Base-by-base conservation (phyloP, 2,329 filamentous ascomycete genomes). In the Diaporthe citriasiana region DNA sequence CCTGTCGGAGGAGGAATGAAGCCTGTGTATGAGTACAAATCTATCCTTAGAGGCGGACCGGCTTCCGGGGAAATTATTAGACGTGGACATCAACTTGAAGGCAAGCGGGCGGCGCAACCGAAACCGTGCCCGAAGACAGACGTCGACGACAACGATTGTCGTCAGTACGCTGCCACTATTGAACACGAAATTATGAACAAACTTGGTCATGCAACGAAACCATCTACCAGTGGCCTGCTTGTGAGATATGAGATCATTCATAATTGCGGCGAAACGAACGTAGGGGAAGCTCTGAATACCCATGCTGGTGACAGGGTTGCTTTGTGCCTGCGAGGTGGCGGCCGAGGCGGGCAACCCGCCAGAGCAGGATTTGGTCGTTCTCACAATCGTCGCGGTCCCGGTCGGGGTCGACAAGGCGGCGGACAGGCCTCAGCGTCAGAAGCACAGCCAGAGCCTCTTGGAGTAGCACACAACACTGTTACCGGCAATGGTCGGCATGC, bases 161-260 rank as follows among this genome's bases (percentile, higher is more conserved):
- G 47, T 38, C 47, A 30, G 33, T 13, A 38, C 33, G 13, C 63
- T 68, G 63, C 47, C 45, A 40, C 47, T 68, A 68, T 53, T 68
- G 63, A 68, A 68, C 47, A 68, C 63, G 63, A 68, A 68, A 68
- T 68, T 53, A 68, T 68, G 63, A 68, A 53, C 45, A 40, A 27
- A 4, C n/a, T 17, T 33, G 40, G 60, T 19, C 45, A 51, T 66
- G 30, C 30, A 35, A 15, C 45, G 51, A 30, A 33, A 27, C 15
- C 22, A 27, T 66, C 4, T 19, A 35, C 45, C 30, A 25, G 35
- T 10, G 59, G 59, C n/a, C 40, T 47, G 19, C 19, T 8, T 65
- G 60, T 50, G 60, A 50, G 42, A 50, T n/a, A 17, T 65, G 42
- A 33, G n/a, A 65, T 15, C 15, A 51, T 40, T 15, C 47, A 68